These are phyloP conservation scores for Pancytospora epiphaga DNA, from an alignment of 371 early-diverging fungal genomes.

Conservation along the genomic window DNA sequence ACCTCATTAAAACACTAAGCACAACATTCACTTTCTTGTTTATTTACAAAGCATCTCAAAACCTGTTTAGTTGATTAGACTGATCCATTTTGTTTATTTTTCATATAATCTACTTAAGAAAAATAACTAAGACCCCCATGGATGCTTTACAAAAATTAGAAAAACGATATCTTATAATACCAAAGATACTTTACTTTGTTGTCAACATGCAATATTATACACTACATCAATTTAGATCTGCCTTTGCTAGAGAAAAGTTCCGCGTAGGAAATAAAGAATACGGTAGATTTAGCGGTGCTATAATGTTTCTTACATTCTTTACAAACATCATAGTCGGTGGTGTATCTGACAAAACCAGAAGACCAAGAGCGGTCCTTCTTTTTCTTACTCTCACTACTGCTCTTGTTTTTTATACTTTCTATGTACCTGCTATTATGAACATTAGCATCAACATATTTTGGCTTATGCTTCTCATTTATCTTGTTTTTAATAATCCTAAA, in stretches of 20 bases:
- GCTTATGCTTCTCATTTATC: constrained; percentile 47
- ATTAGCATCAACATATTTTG: constrained; percentile 17
- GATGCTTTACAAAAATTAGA: constrained; percentile 34
- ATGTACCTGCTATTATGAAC: constrained; percentile 12
- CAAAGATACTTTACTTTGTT: constrained; percentile 58
- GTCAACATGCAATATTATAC: constrained; percentile 58
- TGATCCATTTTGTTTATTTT: no score
- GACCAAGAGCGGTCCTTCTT: constrained; percentile 49
- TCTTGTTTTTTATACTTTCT: constrained; percentile 55
- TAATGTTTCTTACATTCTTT: constrained; percentile 56
- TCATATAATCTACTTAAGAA: no score
- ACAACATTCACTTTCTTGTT: no score
- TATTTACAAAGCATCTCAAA: no score
- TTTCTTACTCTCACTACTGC: constrained; percentile 32
- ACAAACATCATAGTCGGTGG: constrained; percentile 57
- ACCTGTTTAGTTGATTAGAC: no score
- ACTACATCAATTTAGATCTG: constrained; percentile 55
- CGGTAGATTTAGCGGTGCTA: constrained; percentile 27
- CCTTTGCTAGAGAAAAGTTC: constrained; percentile 52
- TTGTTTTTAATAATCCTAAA: constrained; percentile 36
- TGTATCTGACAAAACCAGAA: constrained; percentile 54
- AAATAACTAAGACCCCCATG: no score
- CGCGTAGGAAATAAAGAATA: constrained; percentile 17
- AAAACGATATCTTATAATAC: constrained; percentile 50
- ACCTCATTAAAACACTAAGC: no score